phyloP scores from a whole-genome alignment of 2,329 filamentous ascomycete species.

The Fusarium sp. region DNA sequence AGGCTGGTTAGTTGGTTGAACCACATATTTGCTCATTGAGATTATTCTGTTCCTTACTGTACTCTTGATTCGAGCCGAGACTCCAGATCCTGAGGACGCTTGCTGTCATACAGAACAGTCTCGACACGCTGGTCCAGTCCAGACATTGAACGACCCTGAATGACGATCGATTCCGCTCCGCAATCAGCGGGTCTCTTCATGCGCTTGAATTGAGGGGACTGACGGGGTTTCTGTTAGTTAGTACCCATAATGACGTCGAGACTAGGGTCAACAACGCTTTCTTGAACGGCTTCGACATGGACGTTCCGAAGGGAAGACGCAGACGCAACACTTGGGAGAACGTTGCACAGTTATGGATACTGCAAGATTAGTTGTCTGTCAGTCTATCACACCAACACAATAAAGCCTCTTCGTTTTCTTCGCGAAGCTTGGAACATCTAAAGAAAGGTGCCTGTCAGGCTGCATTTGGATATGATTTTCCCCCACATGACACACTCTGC shows the following conservation, averaged over 20 bases:
- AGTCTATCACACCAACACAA: slow-evolving; percentile 7
- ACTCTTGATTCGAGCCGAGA: neutral
- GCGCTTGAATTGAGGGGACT: slow-evolving; percentile 26
- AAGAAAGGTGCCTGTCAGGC: slow-evolving; percentile 27
- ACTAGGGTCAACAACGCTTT: slow-evolving; percentile 11
- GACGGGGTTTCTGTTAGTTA: slow-evolving; percentile 4
- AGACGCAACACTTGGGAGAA: neutral
- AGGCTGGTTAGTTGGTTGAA: neutral
- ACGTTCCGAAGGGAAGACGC: neutral
- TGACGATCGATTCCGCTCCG: slow-evolving; percentile 41
- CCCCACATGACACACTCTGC: slow-evolving; percentile 42
- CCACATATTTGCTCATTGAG: neutral
- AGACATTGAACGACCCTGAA: slow-evolving; percentile 32
- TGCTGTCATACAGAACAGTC: neutral
- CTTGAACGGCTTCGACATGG: slow-evolving; percentile 8
- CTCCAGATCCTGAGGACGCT: slow-evolving; percentile 4
- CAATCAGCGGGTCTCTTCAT: slow-evolving; percentile 37
- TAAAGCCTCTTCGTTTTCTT: slow-evolving; percentile 1
- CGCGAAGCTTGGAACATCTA: slow-evolving; percentile 21
- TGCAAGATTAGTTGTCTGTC: slow-evolving; percentile 20
- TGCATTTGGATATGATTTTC: slow-evolving; percentile 27
- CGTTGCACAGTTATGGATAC: neutral
- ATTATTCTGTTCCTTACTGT: neutral
- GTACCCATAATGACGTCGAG: slow-evolving; percentile 44
- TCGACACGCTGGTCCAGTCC: slow-evolving; percentile 18